Conservation (phyloP, 2,329 filamentous ascomycete genomes). For the Colletotrichum chrysophilum region DNA sequence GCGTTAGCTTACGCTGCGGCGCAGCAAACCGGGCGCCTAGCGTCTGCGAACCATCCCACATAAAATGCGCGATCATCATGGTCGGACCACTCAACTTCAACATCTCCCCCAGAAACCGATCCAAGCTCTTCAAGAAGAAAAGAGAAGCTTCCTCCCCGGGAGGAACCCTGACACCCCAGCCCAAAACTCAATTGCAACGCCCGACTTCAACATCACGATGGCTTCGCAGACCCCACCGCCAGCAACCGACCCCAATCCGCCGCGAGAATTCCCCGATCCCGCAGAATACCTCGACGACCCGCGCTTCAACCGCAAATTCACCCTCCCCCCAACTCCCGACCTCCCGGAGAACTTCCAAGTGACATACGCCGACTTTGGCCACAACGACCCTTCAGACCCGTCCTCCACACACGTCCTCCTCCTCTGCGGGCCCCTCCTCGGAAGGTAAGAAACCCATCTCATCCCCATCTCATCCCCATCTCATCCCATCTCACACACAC, state of each 20-base stretch:
- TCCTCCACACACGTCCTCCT: conserved; percentile 32
- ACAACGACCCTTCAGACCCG: conserved; percentile 28
- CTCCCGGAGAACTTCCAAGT: conserved; percentile 21
- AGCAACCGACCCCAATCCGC: neutral
- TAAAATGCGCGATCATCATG: neutral
- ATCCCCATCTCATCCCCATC: neutral
- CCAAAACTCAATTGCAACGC: neutral
- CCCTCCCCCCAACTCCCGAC: conserved; percentile 25
- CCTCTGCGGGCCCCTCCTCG: conserved; percentile 32
- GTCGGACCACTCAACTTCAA: neutral
- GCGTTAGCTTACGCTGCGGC: neutral
- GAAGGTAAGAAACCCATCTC: neutral
- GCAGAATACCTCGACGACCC: conserved; percentile 25
- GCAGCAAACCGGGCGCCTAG: neutral
- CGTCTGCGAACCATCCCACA: neutral
- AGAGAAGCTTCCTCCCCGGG: neutral
- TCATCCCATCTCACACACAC: neutral
- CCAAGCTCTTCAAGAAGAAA: neutral
- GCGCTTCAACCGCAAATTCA: conserved; percentile 31
- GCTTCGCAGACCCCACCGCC: neutral
- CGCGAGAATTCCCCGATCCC: neutral
- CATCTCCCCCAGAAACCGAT: neutral
- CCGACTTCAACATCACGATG: neutral
- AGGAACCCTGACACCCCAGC: neutral
- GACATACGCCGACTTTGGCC: conserved; percentile 36